These are phyloP conservation scores for Colletotrichum eremochloae DNA, from an alignment of 2,329 filamentous ascomycete species.

Conservation along the genomic window DNA sequence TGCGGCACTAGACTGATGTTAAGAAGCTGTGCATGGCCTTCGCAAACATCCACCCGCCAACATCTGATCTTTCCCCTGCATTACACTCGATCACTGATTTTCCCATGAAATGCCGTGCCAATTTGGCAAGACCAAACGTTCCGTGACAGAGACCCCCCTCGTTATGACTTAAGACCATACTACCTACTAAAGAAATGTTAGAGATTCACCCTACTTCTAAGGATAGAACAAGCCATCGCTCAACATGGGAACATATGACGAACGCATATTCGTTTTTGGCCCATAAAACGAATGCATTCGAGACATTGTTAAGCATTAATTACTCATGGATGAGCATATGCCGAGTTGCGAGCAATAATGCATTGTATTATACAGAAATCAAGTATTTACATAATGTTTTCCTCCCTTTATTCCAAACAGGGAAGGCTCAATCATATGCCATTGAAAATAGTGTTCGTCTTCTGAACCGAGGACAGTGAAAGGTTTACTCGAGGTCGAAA, in stretches of 20 bases:
- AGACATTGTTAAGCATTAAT: not conserved
- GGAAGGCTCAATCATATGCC: not conserved
- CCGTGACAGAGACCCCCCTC: no score
- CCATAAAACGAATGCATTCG: no score
- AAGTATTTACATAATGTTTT: not conserved
- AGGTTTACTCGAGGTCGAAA: conserved; percentile 34
- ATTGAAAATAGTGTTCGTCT: accelerated
- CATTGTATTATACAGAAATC: not conserved
- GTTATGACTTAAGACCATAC: no score
- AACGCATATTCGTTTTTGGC: no score
- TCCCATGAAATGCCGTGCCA: no score
- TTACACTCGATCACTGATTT: no score
- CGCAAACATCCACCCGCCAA: not conserved
- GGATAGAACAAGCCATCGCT: not conserved
- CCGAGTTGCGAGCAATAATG: not conserved
- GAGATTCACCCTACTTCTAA: no score
- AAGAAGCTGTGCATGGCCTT: not conserved
- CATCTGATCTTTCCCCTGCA: no score
- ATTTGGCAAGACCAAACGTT: no score
- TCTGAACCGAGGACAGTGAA: not conserved
- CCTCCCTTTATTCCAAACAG: not conserved
- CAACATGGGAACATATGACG: not conserved
- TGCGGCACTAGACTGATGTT: not conserved
- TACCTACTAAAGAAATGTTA: no score
- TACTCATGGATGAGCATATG: not conserved